These are phyloP conservation scores for Diaporthe ilicicola DNA, from an alignment of 2,329 filamentous ascomycete genomes.

Conservation along the genomic window DNA sequence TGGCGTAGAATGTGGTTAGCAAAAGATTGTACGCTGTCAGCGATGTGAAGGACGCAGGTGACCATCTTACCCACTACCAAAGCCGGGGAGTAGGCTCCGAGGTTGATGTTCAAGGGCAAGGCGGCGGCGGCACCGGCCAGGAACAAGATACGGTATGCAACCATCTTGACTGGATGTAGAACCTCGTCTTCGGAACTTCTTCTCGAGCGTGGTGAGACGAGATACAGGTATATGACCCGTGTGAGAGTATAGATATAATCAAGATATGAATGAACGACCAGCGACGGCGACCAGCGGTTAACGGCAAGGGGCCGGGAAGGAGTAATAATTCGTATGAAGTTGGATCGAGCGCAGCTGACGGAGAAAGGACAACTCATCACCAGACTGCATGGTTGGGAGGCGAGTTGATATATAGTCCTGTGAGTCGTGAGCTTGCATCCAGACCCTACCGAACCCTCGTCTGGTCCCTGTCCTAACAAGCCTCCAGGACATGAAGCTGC, in stretches of 20 bases:
- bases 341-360: constrained; percentile 47
- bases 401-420: constrained; percentile 44
- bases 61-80: constrained; percentile 46
- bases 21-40: neutral
- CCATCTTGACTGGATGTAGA: constrained; percentile 43
- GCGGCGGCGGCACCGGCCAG: constrained; percentile 48
- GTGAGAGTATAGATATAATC: constrained; percentile 35
- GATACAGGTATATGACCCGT: constrained; percentile 31
- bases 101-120: constrained; percentile 53
- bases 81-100: constrained; percentile 54
- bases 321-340: constrained; percentile 39
- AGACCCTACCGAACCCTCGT: neutral
- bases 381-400: constrained; percentile 23
- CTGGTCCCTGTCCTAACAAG: constrained; percentile 24
- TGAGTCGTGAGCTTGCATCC: constrained; percentile 26
- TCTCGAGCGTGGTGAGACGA: neutral
- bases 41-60: neutral
- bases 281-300: constrained; percentile 45
- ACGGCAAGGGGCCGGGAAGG: constrained; percentile 41
- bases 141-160: constrained; percentile 46
- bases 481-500: constrained; percentile 23
- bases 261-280: constrained; percentile 37
- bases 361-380: constrained; percentile 17
- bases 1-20: constrained; percentile 18
- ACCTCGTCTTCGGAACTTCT: neutral